Conservation (phyloP, 192 early-diverging fungal genomes). For the Diversispora epigaea region DNA sequence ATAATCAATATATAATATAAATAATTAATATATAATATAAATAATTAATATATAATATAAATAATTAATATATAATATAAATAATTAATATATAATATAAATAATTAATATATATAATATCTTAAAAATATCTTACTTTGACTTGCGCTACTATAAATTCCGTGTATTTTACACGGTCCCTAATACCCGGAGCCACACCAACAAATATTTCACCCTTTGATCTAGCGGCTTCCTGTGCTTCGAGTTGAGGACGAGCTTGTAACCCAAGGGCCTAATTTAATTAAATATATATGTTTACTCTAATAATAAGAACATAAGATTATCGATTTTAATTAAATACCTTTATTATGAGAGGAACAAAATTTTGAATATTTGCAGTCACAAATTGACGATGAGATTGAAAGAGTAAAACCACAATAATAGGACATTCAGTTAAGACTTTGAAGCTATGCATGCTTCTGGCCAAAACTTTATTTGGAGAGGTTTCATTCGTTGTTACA, state of each 20-base stretch:
- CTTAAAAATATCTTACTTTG: constrained; percentile 59
- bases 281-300: neutral
- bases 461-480: constrained; percentile 63
- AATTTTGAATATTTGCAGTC: constrained; percentile 73
- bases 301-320: neutral
- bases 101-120: neutral
- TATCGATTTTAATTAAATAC: constrained; percentile 41
- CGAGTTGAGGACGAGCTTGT: constrained; percentile 56
- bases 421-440: constrained; percentile 96
- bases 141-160: constrained; percentile 96
- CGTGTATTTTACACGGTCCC: constrained; percentile 67
- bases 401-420: constrained; percentile 94
- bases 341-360: constrained; percentile 86
- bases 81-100: neutral
- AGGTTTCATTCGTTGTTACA: constrained; percentile 47
- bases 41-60: neutral
- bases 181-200: constrained; percentile 74
- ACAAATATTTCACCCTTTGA: constrained; percentile 67
- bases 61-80: neutral
- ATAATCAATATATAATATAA: neutral
- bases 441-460: constrained; percentile 89
- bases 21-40: neutral
- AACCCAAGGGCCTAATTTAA: constrained; percentile 50
- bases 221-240: constrained; percentile 50
- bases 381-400: constrained; percentile 86